These are phyloP conservation scores for Tarenaya hassleriana DNA, from an alignment of 345 rosid genomes.

Conservation along the genomic window DNA sequence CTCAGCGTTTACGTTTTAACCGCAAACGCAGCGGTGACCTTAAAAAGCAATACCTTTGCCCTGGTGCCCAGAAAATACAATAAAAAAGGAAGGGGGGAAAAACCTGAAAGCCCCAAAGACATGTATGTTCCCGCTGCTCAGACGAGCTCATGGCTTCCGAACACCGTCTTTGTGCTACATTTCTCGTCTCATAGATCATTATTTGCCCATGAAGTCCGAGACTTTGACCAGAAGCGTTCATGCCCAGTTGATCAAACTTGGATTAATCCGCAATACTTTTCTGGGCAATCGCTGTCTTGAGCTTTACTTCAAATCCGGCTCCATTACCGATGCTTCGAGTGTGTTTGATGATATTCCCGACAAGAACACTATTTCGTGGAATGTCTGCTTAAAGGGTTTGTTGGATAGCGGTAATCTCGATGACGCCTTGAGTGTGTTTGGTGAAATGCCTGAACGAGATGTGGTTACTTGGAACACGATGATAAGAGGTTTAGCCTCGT, in stretches of 20 bases:
- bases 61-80: too few relatives aligned
- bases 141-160: conserved; percentile 33
- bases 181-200: conserved; percentile 39
- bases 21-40: too few relatives aligned
- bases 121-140: conserved; percentile 38
- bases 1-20: too few relatives aligned
- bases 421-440: conserved; percentile 41
- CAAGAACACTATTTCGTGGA: conserved; percentile 59
- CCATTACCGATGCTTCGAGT: conserved; percentile 32
- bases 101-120: neutral
- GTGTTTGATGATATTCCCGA: conserved; percentile 40
- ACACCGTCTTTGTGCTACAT: conserved; percentile 31
- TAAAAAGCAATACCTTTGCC: too few relatives aligned
- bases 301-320: conserved; percentile 43
- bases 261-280: conserved; percentile 37
- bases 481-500: conserved; percentile 43
- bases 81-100: neutral
- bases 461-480: conserved; percentile 68
- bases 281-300: conserved; percentile 68
- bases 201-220: conserved; percentile 34
- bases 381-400: conserved; percentile 48
- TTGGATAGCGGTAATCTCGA: conserved; percentile 21
- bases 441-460: conserved; percentile 62
- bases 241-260: conserved; percentile 55
- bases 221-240: conserved; percentile 36